phyloP scores from a whole-genome alignment of 768 basidiomycete species.

The Boletus rufocinnamomeus region DNA sequence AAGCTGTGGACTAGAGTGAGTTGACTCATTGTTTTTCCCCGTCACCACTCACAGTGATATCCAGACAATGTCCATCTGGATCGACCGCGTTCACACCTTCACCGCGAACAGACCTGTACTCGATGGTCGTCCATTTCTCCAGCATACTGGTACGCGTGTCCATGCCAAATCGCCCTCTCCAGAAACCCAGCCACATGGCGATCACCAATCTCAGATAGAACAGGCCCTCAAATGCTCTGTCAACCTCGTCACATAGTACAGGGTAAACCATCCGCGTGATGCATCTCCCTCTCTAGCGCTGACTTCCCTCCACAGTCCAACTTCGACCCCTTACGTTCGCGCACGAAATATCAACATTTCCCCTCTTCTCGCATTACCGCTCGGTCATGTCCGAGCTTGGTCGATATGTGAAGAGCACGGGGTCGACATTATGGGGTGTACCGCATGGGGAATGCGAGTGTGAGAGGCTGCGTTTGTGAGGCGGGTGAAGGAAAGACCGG shows the following conservation, averaged over 20 bases:
- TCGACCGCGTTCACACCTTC: too few relatives aligned
- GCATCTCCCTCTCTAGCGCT: slow-evolving; percentile 2
- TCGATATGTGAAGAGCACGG: too few relatives aligned
- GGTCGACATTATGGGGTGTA: too few relatives aligned
- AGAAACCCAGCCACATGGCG: slow-evolving; percentile 6
- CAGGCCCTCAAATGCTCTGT: slow-evolving; percentile 52
- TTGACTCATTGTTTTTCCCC: not conserved
- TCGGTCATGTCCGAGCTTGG: too few relatives aligned
- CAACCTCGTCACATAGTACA: slow-evolving; percentile 71
- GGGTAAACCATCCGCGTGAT: slow-evolving; percentile 38
- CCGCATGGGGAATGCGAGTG: too few relatives aligned
- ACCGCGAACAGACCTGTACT: too few relatives aligned
- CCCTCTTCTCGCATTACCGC: slow-evolving; percentile 37
- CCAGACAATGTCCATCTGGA: slow-evolving; percentile 19
- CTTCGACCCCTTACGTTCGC: slow-evolving; percentile 61
- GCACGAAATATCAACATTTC: slow-evolving; percentile 62
- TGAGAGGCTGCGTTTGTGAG: too few relatives aligned
- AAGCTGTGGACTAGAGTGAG: slow-evolving; percentile 15
- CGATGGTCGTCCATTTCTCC: too few relatives aligned
- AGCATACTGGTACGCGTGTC: too few relatives aligned
- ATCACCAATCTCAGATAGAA: slow-evolving; percentile 32
- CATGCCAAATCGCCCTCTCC: too few relatives aligned
- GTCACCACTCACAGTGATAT: slow-evolving; percentile 1
- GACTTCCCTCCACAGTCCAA: slow-evolving; percentile 39
- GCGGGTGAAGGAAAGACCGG: too few relatives aligned